Conservation (phyloP, 257 asterid genomes). For the Fraxinus pennsylvanica region DNA sequence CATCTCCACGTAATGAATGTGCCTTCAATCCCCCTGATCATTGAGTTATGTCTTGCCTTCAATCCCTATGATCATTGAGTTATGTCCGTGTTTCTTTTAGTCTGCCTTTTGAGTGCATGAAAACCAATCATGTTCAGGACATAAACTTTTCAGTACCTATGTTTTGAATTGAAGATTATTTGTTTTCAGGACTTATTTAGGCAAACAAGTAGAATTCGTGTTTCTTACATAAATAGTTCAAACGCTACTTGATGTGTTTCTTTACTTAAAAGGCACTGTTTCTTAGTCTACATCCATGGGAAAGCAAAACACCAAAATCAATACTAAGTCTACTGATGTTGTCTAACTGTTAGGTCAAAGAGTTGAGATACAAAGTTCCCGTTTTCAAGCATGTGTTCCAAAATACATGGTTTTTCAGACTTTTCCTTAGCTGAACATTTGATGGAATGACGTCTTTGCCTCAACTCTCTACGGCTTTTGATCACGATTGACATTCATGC, state of each 20-base stretch:
- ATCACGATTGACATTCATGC: background rate
- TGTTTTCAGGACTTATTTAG: background rate
- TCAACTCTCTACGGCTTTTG: background rate
- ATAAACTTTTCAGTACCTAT: too few relatives aligned
- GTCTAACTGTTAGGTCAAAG: too few relatives aligned
- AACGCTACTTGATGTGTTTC: background rate
- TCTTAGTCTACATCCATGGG: background rate
- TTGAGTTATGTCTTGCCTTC: background rate
- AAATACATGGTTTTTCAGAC: too few relatives aligned
- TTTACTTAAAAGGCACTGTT: background rate
- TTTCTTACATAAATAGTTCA: background rate
- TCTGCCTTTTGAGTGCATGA: background rate
- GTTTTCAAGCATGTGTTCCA: too few relatives aligned
- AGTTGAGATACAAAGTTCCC: too few relatives aligned
- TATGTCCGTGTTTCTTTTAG: background rate
- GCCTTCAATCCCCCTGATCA: background rate
- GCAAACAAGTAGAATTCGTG: background rate
- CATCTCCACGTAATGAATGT: conserved; percentile 15
- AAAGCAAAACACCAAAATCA: background rate
- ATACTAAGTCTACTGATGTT: too few relatives aligned
- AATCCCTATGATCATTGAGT: background rate
- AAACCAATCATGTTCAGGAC: background rate
- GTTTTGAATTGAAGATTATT: background rate
- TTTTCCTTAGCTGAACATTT: background rate
- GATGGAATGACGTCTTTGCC: background rate